Evolutionary conservation across 1,139 yeast genomes (phyloP).

Genomic region (Pneumocystis jirovecii): DNA sequence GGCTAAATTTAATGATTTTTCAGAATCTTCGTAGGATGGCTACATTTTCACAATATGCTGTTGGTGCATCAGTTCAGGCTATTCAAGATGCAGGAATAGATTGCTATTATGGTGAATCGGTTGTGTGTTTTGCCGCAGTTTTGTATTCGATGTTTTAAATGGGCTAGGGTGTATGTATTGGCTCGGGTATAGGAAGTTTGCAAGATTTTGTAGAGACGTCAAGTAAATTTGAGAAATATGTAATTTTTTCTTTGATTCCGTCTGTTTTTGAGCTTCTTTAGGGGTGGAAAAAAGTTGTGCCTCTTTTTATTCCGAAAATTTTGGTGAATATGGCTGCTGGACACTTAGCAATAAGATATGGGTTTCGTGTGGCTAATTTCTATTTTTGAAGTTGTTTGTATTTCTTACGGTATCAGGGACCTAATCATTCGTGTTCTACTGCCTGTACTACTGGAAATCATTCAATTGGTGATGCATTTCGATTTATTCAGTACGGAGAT

Average conservation of each 20-base stretch:
- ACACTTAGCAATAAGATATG: slow-evolving; percentile 62
- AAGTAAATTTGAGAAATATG: slow-evolving; percentile 30
- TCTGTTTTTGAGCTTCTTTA: neutral
- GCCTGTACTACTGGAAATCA: slow-evolving; percentile 97
- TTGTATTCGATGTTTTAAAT: slow-evolving; percentile 3
- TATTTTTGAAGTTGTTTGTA: neutral
- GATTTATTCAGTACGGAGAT: slow-evolving; percentile 64
- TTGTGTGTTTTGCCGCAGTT: slow-evolving; percentile 18
- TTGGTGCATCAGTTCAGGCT: slow-evolving; percentile 69
- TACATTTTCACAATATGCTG: slow-evolving; percentile 60
- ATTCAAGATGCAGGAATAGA: slow-evolving; percentile 46
- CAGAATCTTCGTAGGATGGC: slow-evolving; percentile 50
- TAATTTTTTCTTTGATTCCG: slow-evolving; percentile 1
- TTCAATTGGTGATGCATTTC: slow-evolving; percentile 81
- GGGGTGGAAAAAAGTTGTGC: slow-evolving; percentile 46
- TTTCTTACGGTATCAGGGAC: slow-evolving; percentile 41
- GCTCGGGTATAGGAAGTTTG: slow-evolving; percentile 86
- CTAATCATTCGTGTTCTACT: slow-evolving; percentile 75
- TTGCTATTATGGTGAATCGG: slow-evolving; percentile 26
- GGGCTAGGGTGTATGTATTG: slow-evolving; percentile 64
- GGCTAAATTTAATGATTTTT: slow-evolving; percentile 3
- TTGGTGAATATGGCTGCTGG: slow-evolving; percentile 94
- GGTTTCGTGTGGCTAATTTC: slow-evolving; percentile 18
- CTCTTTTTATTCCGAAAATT: slow-evolving; percentile 70
- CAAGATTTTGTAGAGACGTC: slow-evolving; percentile 56